These are phyloP conservation scores for Cryptococcus sp. DNA, from an alignment of 1,284 basidiomycete genomes.

Conservation along the genomic window DNA sequence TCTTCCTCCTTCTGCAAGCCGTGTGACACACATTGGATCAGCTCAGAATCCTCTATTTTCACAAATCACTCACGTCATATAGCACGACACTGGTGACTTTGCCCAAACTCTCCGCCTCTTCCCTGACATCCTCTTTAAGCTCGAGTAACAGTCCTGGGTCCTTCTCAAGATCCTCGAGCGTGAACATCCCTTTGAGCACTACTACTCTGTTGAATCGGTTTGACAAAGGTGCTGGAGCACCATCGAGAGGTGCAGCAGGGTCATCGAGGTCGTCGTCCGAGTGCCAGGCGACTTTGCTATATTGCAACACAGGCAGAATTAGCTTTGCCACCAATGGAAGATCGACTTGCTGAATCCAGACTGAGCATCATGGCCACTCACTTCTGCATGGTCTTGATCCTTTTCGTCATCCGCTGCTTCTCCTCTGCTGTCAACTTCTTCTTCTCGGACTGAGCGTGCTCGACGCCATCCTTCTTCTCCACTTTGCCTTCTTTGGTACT, in stretches of 20 bases:
- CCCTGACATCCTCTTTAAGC: slow-evolving; percentile 92
- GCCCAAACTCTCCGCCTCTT: slow-evolving; percentile 88
- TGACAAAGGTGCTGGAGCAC: slow-evolving; percentile 30
- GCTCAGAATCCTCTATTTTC: background rate
- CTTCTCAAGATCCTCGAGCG: slow-evolving; percentile 78
- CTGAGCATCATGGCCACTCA: slow-evolving; percentile 51
- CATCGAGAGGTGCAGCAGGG: slow-evolving; percentile 31
- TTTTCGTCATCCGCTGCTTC: slow-evolving; percentile 74
- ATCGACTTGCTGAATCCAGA: background rate
- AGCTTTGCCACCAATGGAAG: slow-evolving; percentile 1
- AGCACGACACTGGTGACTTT: slow-evolving; percentile 95
- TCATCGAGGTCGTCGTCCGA: slow-evolving; percentile 43
- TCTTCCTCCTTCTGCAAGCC: slow-evolving; percentile 77
- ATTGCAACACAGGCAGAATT: background rate
- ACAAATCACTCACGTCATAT: slow-evolving; percentile 74
- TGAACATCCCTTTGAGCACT: slow-evolving; percentile 95
- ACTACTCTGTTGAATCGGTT: slow-evolving; percentile 75
- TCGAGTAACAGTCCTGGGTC: slow-evolving; percentile 87
- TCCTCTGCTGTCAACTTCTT: slow-evolving; percentile 68
- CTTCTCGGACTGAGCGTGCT: slow-evolving; percentile 53
- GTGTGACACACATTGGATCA: slow-evolving; percentile 4
- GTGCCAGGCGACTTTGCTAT: slow-evolving; percentile 51
- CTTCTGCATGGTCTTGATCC: slow-evolving; percentile 89
- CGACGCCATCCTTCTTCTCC: slow-evolving; percentile 64
- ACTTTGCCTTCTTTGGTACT: slow-evolving; percentile 64